Conservation (phyloP, 768 basidiomycete genomes). For the Trametes punicea region DNA sequence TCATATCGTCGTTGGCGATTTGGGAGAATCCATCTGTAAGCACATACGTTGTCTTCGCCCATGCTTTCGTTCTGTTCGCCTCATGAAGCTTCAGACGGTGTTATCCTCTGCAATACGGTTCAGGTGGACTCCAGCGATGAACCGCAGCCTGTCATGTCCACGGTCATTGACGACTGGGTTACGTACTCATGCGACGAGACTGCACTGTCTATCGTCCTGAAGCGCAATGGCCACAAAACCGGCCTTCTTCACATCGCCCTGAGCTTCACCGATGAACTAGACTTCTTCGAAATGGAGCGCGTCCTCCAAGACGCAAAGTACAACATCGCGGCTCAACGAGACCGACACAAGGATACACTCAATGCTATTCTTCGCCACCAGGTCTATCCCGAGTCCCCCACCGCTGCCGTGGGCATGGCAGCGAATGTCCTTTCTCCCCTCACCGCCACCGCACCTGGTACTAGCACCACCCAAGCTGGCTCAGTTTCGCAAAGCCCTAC, state of each 20-base stretch:
- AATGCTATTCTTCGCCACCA: too few relatives aligned
- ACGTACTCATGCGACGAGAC: not conserved
- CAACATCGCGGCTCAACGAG: not conserved
- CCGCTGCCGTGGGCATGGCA: too few relatives aligned
- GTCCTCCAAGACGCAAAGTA: not conserved
- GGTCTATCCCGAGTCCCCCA: too few relatives aligned
- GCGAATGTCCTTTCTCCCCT: too few relatives aligned
- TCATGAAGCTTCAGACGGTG: not conserved
- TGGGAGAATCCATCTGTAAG: not conserved
- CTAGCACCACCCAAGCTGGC: too few relatives aligned
- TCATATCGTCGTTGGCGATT: not conserved
- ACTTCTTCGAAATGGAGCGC: not conserved
- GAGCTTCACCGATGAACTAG: not conserved
- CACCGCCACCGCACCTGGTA: too few relatives aligned
- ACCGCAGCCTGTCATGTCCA: not conserved
- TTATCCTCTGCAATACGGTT: not conserved
- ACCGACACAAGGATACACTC: not conserved
- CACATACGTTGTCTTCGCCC: too few relatives aligned
- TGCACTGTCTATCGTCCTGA: not conserved
- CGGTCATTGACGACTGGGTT: not conserved
- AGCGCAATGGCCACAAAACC: not conserved
- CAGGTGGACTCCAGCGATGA: not conserved
- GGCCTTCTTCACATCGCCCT: not conserved
- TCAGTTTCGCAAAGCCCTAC: too few relatives aligned
- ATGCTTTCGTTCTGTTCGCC: not conserved